Evolutionary conservation across 768 basidiomycete species (phyloP), one percentile per base, ranked within the genome.

Genomic region (Chalciporus pseudorubinellus): DNA sequence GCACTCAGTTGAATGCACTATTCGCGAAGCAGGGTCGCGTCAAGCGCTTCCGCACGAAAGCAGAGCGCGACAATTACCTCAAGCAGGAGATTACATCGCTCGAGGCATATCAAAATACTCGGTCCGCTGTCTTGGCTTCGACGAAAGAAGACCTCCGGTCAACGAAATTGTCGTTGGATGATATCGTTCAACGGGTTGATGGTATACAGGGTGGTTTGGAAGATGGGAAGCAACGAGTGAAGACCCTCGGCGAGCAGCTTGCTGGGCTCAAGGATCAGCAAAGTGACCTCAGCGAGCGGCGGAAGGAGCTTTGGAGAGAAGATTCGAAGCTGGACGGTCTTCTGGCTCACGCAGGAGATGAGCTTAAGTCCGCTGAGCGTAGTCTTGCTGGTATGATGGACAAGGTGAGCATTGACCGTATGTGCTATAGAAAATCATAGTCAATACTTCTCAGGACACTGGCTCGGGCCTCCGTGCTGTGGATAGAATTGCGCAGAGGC

Each of bases 221-320:
- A 39, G 87, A 90, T 52, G 83, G 84, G 18, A 77, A 82, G 44
- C 73, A 73, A 48, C 72, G 77, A 41, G 74, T 79, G 49, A 77
- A 75, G 57, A 78, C 80, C n/a, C 62, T 92, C 16, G 72, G 70
- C 4, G 87, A 89, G 40, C 81, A 89, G 56, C 70, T 85, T 16
- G 69, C 70, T 0, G 64, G 65, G 50, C 66, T 91, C 44, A 89
- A 84, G 67, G 85, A 88, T 50, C 74, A 87, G 62, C 79, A 86
- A 56, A 77, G 76, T 21, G 85, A 83, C 45, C 70, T 87, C 64
- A 78, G 72, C 39, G 95, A 98, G 70, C 79, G 82, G 67, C 74
- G 93, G 59, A 97, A 95, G 77, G 93, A 95, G 46, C 67, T 92
- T 28, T 98, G 97, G 95, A 78, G 95, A 59, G 93, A 95, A 68